A percentile compares a stretch with the other conserved stretches of the same genome.
phyloP scores from a whole-genome alignment of 2,329 filamentous ascomycete genomes.

The Rhynchosporium secalis region DNA sequence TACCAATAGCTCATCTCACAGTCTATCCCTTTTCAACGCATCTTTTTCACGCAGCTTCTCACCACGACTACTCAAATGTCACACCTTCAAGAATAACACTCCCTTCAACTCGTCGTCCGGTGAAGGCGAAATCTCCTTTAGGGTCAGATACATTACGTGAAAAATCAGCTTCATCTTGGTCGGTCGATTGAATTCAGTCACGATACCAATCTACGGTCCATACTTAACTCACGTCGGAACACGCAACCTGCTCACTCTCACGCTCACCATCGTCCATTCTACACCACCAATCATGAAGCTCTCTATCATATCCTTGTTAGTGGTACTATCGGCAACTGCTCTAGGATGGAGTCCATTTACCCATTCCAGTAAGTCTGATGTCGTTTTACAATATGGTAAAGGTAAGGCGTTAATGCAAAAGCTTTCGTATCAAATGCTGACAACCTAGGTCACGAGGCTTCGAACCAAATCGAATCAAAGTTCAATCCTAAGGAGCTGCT shows the following conservation, averaged over 20 bases:
- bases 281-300: constrained; percentile 18
- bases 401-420: not conserved
- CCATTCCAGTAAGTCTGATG: not conserved
- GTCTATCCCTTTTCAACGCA: not conserved
- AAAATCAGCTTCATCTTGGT: not conserved
- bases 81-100: not conserved
- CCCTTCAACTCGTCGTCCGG: not conserved
- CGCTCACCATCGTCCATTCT: not conserved
- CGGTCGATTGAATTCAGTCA: not conserved
- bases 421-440: not conserved
- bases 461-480: constrained; percentile 3
- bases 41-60: not conserved
- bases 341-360: constrained; percentile 22
- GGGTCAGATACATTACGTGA: not conserved
- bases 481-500: constrained; percentile 30
- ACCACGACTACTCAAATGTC: not conserved
- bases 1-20: not conserved
- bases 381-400: constrained; percentile 4
- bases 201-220: not conserved
- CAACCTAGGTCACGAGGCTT: not conserved
- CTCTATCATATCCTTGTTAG: constrained; percentile 4
- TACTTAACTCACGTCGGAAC: not conserved
- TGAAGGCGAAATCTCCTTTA: not conserved
- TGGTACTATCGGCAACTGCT: constrained; percentile 7
- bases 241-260: not conserved